Evolutionary conservation across 108 stramenopile species (phyloP).

Genomic region (Conticribra guillardii): DNA sequence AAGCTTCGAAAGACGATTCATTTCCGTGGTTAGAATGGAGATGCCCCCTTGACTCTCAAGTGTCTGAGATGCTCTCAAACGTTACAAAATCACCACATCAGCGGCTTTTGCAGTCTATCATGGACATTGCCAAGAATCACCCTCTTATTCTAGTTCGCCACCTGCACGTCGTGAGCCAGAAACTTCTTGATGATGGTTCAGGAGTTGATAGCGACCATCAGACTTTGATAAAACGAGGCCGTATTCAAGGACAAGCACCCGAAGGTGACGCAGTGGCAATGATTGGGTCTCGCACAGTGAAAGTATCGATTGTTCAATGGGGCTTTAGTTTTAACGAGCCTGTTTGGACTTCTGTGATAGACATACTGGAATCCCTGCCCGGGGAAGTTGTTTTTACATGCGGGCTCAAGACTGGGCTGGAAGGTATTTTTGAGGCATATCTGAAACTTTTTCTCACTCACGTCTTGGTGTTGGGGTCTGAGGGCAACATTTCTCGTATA

Average conservation of each 20-base stretch:
- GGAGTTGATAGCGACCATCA: slow-evolving; percentile 1
- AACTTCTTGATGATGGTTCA: slow-evolving; percentile 56
- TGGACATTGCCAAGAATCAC: slow-evolving; percentile 58
- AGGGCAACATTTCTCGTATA: slow-evolving; percentile 6
- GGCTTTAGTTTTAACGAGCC: slow-evolving; percentile 68
- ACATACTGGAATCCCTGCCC: slow-evolving; percentile 53
- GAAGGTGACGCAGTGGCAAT: slow-evolving; percentile 31
- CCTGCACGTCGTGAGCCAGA: slow-evolving; percentile 25
- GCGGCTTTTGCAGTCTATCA: slow-evolving; percentile 43
- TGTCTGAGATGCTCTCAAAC: slow-evolving; percentile 49
- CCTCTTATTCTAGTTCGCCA: slow-evolving; percentile 70
- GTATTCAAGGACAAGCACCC: slow-evolving; percentile 32
- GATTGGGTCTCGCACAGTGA: slow-evolving; percentile 25
- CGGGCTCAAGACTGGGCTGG: slow-evolving; percentile 59
- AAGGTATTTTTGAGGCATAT: slow-evolving; percentile 49
- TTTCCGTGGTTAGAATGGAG: slow-evolving; percentile 52
- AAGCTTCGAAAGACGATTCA: slow-evolving; percentile 40
- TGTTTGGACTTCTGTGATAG: slow-evolving; percentile 62
- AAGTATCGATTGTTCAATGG: slow-evolving; percentile 61
- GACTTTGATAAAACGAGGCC: slow-evolving; percentile 33
- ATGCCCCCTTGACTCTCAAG: slow-evolving; percentile 59
- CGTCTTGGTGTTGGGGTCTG: slow-evolving; percentile 5
- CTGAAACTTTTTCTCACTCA: slow-evolving; percentile 54
- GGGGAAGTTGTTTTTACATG: slow-evolving; percentile 62
- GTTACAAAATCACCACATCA: slow-evolving; percentile 28